These are phyloP conservation scores for Nannochloris sp. DNA, from an alignment of 139 green algal genomes.

Conservation along the genomic window DNA sequence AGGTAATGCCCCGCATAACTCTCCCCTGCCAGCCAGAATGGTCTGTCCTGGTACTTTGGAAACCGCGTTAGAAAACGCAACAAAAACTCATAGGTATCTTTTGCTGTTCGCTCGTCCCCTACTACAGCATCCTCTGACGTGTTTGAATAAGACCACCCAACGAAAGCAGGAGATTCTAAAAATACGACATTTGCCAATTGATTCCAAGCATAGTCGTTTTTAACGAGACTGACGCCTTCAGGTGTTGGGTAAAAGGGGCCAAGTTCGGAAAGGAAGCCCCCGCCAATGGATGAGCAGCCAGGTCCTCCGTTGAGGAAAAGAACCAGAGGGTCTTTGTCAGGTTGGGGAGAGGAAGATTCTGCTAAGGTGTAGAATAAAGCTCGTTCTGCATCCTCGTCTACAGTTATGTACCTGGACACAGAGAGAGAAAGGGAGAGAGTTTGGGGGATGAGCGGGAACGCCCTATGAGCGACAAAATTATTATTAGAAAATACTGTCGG, in stretches of 20 bases:
- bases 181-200: slow-evolving; percentile 62
- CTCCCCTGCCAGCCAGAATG: slow-evolving; percentile 53
- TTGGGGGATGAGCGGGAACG: too few relatives aligned
- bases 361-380: slow-evolving; percentile 67
- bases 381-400: slow-evolving; percentile 57
- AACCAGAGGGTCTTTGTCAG: slow-evolving; percentile 38
- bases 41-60: slow-evolving; percentile 31
- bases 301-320: slow-evolving; percentile 82
- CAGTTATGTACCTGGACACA: too few relatives aligned
- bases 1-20: slow-evolving; percentile 62
- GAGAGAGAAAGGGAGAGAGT: too few relatives aligned
- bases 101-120: slow-evolving; percentile 48
- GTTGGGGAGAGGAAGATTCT: slow-evolving; percentile 16
- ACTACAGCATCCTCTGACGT: slow-evolving; percentile 47
- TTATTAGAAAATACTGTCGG: too few relatives aligned
- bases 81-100: slow-evolving; percentile 55
- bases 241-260: slow-evolving; percentile 65
- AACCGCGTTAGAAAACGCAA: slow-evolving; percentile 60
- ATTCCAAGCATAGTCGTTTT: slow-evolving; percentile 72
- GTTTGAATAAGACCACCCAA: slow-evolving; percentile 78
- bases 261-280: slow-evolving; percentile 77
- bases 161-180: slow-evolving; percentile 74
- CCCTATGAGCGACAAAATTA: too few relatives aligned
- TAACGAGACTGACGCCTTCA: slow-evolving; percentile 22
- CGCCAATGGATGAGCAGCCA: slow-evolving; percentile 73